Conservation (phyloP, 495 filamentous ascomycete species). For the Penicillium bovifimosum region DNA sequence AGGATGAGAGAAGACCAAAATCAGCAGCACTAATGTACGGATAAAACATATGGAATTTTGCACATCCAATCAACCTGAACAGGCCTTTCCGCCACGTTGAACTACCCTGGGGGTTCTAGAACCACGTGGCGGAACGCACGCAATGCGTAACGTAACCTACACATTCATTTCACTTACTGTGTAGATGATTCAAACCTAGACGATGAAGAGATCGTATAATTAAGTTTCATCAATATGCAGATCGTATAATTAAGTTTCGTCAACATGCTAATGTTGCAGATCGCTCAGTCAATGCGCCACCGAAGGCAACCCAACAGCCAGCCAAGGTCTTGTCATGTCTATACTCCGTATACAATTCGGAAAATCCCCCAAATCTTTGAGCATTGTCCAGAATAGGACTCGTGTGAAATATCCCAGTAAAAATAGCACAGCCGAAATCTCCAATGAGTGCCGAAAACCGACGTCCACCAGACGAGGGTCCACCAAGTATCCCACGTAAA, state of each 20-base stretch:
- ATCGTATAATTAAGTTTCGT: conserved; percentile 32
- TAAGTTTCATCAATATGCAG: no score
- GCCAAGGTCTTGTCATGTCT: conserved; percentile 27
- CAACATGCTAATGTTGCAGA: conserved; percentile 32
- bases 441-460: not conserved
- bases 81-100: no score
- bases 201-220: conserved; percentile 26
- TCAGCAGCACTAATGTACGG: no score
- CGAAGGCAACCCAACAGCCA: conserved; percentile 22
- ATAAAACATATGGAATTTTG: no score
- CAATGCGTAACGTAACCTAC: no score
- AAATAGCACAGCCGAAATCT: not conserved
- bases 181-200: no score
- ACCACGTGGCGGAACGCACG: no score
- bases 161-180: not conserved
- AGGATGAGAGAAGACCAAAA: no score
- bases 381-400: conserved; percentile 12
- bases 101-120: no score
- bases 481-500: no score
- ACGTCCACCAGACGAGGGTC: no score
- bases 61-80: no score
- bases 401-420: conserved; percentile 9
- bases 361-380: conserved; percentile 26
- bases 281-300: conserved; percentile 26
- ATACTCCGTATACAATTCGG: conserved; percentile 31